phyloP scores from a whole-genome alignment of 495 filamentous ascomycete genomes.

The Hypoxylon trugodes region DNA sequence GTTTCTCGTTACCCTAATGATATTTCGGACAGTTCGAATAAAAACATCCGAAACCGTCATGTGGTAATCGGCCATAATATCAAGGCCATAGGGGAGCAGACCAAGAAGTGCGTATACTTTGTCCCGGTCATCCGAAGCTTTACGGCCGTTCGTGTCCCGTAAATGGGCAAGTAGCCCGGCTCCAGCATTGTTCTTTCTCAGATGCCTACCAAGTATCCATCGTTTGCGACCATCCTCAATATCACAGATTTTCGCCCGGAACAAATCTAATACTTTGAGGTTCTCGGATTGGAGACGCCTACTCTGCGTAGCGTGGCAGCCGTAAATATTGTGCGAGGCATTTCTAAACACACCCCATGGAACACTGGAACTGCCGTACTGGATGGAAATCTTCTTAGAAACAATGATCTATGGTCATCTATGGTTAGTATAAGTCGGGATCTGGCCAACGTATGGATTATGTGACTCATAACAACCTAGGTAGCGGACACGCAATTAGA shows the following conservation, averaged over 20 bases:
- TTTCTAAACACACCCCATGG: too few relatives aligned
- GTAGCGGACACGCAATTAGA: too few relatives aligned
- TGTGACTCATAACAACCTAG: too few relatives aligned
- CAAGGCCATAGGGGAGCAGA: background rate
- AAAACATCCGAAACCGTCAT: background rate
- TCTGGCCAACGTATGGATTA: background rate
- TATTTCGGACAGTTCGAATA: background rate
- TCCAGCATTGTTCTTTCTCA: background rate
- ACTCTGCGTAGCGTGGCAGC: too few relatives aligned
- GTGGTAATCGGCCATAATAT: background rate
- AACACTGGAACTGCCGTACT: background rate
- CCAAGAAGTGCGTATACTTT: background rate
- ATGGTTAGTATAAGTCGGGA: background rate
- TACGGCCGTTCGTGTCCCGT: background rate
- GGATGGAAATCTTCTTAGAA: background rate
- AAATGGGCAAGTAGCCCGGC: background rate
- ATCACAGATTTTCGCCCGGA: background rate
- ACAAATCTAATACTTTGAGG: background rate
- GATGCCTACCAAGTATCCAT: too few relatives aligned
- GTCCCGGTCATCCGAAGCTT: background rate
- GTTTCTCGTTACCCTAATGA: background rate
- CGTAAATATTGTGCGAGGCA: too few relatives aligned
- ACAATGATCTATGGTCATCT: background rate
- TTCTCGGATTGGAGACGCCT: too few relatives aligned
- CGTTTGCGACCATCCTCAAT: background rate